Base-by-base conservation (phyloP, 2,329 filamentous ascomycete genomes). In the Penicillium sp. region DNA sequence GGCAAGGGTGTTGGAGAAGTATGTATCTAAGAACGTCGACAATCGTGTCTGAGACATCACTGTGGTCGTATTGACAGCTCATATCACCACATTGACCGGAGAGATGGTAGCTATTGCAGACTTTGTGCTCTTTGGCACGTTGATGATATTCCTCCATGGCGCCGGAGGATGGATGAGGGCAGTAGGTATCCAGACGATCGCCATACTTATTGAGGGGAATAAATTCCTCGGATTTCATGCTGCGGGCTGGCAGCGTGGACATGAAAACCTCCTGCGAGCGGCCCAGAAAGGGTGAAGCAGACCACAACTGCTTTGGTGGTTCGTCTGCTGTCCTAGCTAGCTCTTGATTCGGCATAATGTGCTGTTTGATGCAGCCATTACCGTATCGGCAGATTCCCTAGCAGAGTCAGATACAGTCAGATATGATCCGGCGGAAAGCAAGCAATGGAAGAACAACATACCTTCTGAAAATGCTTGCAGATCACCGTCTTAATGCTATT, bases 61-160 rank as follows among this genome's bases (percentile, higher is more conserved):
- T 57, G 49, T 79, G 76, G 34, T 77, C 73, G 48, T 65, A 77
- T 3, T 54, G 54, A 44, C 72, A 75, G 39, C 43, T 42, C 28
- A 55, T 45, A 27, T 57, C 56, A 19, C 52, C 51, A 48, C 74
- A 77, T 11, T 57, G 45, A 2, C 63, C 60, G 0, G 63, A 63
- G 0, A 78, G 60, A 40, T 76, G 70, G 42, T 68, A 67, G 18
- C 64, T 67, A 50, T 77, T 77, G 56, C 75, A 78, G 0, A 73
- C 64, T 48, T 75, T 76, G 13, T 61, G 57, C 2, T 58, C 50
- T 10, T 57, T 59, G 18, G 62, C 59, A 9, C 66, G 64, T 8
- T 57, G 53, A 14, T 65, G 62, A 51, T 73, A 77, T 7, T 48
- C 47, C 2, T 61, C 53, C 51, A 66, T 64, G 18, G 69, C 67